Base-by-base conservation (phyloP, 2,329 filamentous ascomycete species). In the Pseudogymnoascus pannorum region DNA sequence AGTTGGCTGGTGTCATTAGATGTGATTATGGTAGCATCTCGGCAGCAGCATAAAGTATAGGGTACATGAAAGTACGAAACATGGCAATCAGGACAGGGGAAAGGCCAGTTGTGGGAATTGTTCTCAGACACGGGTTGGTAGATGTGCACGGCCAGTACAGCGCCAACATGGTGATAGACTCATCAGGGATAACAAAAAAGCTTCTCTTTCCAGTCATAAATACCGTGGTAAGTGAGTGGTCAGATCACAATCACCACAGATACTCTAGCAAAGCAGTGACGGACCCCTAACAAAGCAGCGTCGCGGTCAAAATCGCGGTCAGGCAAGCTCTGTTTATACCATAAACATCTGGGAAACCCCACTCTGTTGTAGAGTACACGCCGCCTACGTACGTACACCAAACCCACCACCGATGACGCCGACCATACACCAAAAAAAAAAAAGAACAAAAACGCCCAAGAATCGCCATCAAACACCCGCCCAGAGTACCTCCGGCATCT, bases 31-130 rank as follows among this genome's bases (percentile, higher is more conserved):
- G 6, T 12, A 33, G 31, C 9, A 12, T 6, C 11, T 33, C n/a
- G n/a, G n/a, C n/a, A n/a, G 11, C 31, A 8, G 35, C 5, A n/a
- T 6, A 7, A 44, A 24, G 42, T 48, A 48, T 2, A 2, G 1
- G 42, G 42, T 48, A 48, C 42, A 5, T 24, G 4, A n/a, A 24
- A 44, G 20, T 44, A 44, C 40, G 18, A 22, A n/a, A 48, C 42
- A 48, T 48, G 20, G 40, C 5, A n/a, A 14, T 6, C 42, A 48
- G 22, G 42, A 29, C 22, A 16, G 22, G 44, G 44, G 44, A 11
- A 51, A 51, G 22, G 44, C 44, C 44, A 29, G 44, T 51, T 51
- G 44, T 51, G 44, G 44, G 40, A 44, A 29, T 48, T 51, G 24
- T 16, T 29, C 38, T 42, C 38, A 51, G 22, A 16, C 44, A 51